Conservation (phyloP, 2,329 filamentous ascomycete species). For the Boeremia exigua region DNA sequence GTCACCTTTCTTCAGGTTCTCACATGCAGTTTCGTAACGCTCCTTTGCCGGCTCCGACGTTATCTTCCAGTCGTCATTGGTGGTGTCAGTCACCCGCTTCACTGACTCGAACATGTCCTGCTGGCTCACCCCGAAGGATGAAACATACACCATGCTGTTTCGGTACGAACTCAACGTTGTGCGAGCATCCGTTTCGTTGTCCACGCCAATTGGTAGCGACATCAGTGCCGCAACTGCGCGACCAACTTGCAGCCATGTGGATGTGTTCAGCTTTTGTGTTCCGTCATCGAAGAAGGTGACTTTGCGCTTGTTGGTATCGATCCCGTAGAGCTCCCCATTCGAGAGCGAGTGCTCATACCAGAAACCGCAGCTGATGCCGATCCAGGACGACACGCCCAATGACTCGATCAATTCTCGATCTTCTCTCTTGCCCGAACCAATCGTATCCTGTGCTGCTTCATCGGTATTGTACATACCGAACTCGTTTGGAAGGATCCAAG, state of each 20-base stretch:
- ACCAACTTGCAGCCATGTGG: slow-evolving; percentile 30
- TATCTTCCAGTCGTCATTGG: slow-evolving; percentile 47
- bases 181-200: slow-evolving; percentile 22
- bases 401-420: slow-evolving; percentile 24
- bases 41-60: slow-evolving; percentile 52
- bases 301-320: slow-evolving; percentile 43
- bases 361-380: slow-evolving; percentile 31
- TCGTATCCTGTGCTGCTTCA: slow-evolving; percentile 5
- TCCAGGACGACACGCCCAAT: slow-evolving; percentile 35
- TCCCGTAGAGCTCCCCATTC: slow-evolving; percentile 35
- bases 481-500: slow-evolving; percentile 50
- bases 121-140: slow-evolving; percentile 47
- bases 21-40: slow-evolving; percentile 58
- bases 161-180: slow-evolving; percentile 19
- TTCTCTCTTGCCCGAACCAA: slow-evolving; percentile 17
- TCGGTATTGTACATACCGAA: slow-evolving; percentile 44
- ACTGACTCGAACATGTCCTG: slow-evolving; percentile 46
- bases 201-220: slow-evolving; percentile 33
- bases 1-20: slow-evolving; percentile 54
- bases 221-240: slow-evolving; percentile 42
- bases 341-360: slow-evolving; percentile 50
- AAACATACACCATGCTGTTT: slow-evolving; percentile 46
- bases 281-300: slow-evolving; percentile 37
- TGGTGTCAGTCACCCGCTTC: slow-evolving; percentile 42
- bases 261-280: slow-evolving; percentile 38